Conservation (phyloP, 2,329 filamentous ascomycete species). For the Fusarium abutilonis region DNA sequence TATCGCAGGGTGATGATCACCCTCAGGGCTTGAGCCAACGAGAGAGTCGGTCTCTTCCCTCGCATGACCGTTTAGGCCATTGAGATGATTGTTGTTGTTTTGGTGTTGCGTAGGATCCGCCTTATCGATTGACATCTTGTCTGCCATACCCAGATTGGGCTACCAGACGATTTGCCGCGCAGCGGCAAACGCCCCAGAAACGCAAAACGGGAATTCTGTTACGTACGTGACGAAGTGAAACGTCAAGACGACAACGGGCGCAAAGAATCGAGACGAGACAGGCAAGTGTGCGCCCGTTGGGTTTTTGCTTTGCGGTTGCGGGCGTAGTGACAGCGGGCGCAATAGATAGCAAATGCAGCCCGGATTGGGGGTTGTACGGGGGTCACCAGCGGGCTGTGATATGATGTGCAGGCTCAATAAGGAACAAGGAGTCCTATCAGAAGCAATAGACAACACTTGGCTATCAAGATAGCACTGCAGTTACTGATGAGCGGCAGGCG, state of each 20-base stretch:
- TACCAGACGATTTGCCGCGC: slow-evolving; percentile 50
- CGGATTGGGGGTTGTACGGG: slow-evolving; percentile 47
- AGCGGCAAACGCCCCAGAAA: slow-evolving; percentile 52
- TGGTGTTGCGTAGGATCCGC: slow-evolving; percentile 48
- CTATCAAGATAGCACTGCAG: slow-evolving; percentile 28
- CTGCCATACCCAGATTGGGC: slow-evolving; percentile 63
- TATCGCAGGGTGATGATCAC: slow-evolving; percentile 56
- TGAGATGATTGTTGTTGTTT: slow-evolving; percentile 48
- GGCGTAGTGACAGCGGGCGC: slow-evolving; percentile 51
- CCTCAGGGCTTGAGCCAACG: slow-evolving; percentile 67
- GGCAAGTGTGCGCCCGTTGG: slow-evolving; percentile 50
- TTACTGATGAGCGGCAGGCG: slow-evolving; percentile 32
- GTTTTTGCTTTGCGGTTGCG: slow-evolving; percentile 52
- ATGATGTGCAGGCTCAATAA: slow-evolving; percentile 12
- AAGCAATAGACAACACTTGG: slow-evolving; percentile 34
- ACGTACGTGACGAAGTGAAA: slow-evolving; percentile 50
- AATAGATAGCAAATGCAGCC: slow-evolving; percentile 44
- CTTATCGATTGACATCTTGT: slow-evolving; percentile 74
- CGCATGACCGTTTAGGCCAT: slow-evolving; percentile 50
- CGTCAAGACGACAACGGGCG: slow-evolving; percentile 46
- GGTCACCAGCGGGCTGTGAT: slow-evolving; percentile 30
- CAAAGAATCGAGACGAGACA: slow-evolving; percentile 39
- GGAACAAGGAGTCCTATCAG: slow-evolving; percentile 22
- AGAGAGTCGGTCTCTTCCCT: slow-evolving; percentile 71
- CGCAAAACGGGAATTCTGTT: slow-evolving; percentile 51